A percentile compares a stretch with the other conserved stretches of the same genome.
Conservation (phyloP, 192 early-diverging fungal genomes). For the Podila epigama region DNA sequence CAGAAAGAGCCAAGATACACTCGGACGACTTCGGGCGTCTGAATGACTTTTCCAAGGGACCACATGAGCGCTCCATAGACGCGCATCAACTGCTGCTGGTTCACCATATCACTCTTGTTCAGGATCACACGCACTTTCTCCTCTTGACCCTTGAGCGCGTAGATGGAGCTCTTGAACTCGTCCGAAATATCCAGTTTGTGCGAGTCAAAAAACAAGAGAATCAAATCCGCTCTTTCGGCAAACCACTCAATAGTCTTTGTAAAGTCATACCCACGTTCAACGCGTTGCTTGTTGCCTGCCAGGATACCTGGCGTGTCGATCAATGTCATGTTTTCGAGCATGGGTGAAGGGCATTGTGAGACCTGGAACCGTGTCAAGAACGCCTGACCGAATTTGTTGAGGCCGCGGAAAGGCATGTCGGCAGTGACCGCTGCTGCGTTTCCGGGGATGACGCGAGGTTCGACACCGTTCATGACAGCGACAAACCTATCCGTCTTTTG, state of each 20-base stretch:
- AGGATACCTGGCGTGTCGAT: conserved; percentile 94
- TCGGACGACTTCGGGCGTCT: conserved; percentile 87
- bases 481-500: conserved; percentile 83
- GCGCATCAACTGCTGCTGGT: conserved; percentile 85
- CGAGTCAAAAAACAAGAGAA: conserved; percentile 88
- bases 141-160: conserved; percentile 80
- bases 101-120: conserved; percentile 91
- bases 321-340: conserved; percentile 82
- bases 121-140: conserved; percentile 87
- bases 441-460: conserved; percentile 83
- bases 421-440: conserved; percentile 84
- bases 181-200: conserved; percentile 91
- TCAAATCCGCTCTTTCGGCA: conserved; percentile 82
- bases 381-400: conserved; percentile 81
- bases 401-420: conserved; percentile 83
- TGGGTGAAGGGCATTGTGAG: conserved; percentile 76
- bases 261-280: conserved; percentile 85
- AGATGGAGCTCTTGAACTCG: conserved; percentile 86
- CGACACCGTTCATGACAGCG: conserved; percentile 79
- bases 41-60: conserved; percentile 87
- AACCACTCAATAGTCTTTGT: conserved; percentile 86
- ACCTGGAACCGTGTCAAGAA: conserved; percentile 89
- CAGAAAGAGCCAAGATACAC: conserved; percentile 89
- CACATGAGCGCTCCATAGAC: conserved; percentile 95
- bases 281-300: conserved; percentile 84